These are phyloP conservation scores for Scutellaria barbata DNA, from an alignment of 257 asterid genomes.

Conservation along the genomic window DNA sequence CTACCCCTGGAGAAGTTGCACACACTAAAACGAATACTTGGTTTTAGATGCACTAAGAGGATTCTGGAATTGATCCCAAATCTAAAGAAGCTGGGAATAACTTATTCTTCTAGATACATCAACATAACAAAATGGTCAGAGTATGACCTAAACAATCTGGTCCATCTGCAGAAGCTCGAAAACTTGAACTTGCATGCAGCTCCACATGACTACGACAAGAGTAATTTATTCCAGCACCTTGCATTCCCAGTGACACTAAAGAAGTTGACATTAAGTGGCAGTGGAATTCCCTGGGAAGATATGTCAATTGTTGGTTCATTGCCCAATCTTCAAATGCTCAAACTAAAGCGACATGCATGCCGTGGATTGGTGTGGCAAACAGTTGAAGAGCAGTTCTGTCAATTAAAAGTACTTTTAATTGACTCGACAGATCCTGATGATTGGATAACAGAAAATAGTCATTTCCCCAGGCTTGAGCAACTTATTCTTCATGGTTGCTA, in stretches of 20 bases:
- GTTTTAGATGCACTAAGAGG: no score
- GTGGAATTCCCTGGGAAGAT: conserved; percentile 21
- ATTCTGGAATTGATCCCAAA: no score
- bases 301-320: background rate
- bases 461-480: conserved; percentile 23
- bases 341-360: conserved; percentile 10
- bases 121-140: no score
- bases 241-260: conserved; percentile 13
- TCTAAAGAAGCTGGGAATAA: no score
- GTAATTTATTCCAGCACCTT: background rate
- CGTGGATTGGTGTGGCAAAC: conserved; percentile 12
- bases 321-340: conserved; percentile 28
- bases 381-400: conserved; percentile 2
- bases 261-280: conserved; percentile 14
- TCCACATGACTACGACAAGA: background rate
- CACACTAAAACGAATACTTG: no score
- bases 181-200: background rate
- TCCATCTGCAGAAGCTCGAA: background rate
- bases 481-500: background rate
- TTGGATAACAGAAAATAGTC: conserved; percentile 4
- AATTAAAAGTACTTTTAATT: conserved; percentile 14
- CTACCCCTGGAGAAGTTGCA: no score
- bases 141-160: background rate
- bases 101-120: no score
- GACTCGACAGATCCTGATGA: background rate